Base-by-base conservation (phyloP, 2,329 filamentous ascomycete species). In the Sarocladium oryzae region DNA sequence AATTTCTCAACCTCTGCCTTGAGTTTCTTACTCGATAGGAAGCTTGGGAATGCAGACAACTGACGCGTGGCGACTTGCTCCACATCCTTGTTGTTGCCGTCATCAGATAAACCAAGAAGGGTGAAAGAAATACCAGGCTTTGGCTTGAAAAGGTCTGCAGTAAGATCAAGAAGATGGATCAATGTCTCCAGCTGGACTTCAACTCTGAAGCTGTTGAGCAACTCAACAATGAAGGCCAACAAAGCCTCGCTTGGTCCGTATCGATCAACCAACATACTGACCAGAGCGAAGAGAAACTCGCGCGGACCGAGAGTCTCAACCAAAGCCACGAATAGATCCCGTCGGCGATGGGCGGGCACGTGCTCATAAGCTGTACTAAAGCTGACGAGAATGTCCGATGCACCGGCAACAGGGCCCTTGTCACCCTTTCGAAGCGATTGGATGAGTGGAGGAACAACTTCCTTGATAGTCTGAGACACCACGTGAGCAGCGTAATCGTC, bases 401-500 rank as follows among this genome's bases (percentile, higher is more conserved):
- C 89, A 40, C 90, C 89, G 30, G 84, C 85, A 20, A 96, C 81
- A 32, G 89, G 77, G 57, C 82, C 82, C 60, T 89, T 85, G 58
- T 88, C 85, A 60, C 89, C 88, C 62, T 87, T 86, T 51, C 88
- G 84, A 54, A 99, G 77, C 1, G 90, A 95, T 28, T 85, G 82
- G 35, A 96, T 89, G 40, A 99, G 75, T 13, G 92, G 90, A 21
- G 95, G 95, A 26, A 99, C 88, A 20, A 99, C 91, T 60, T 92
- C 87, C 55, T 90, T 88, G 59, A 99, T 91, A 2, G 93, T 97
- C 72, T 89, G 90, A 60, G 95, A 89, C 53, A 96, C 92, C 28
- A 99, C 92, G 65, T 96, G 89, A 11, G 91, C 90, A 20, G 93
- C 97, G 70, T 96, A 97, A 60, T 97, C 92, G 61, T 99, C 95